Conservation (phyloP, 2,329 filamentous ascomycete genomes). For the Aspergillus luchuensis region DNA sequence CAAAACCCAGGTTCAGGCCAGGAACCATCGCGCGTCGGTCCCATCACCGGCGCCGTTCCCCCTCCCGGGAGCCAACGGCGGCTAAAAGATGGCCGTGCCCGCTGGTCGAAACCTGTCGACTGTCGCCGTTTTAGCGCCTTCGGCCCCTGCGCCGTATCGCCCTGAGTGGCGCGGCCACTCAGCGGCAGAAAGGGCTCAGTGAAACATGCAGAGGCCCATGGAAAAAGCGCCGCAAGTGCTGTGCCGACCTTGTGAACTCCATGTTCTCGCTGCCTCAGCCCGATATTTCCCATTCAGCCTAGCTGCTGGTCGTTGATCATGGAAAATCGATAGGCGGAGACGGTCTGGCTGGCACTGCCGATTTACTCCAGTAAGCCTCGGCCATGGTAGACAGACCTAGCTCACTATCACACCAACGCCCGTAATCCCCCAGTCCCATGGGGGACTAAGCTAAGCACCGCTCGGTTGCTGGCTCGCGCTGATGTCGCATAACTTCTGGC, state of each 20-base stretch:
- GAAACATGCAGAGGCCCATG: conserved; percentile 5
- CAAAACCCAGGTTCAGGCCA: neutral
- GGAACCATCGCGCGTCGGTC: neutral
- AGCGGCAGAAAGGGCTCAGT: conserved; percentile 19
- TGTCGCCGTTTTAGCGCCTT: conserved; percentile 31
- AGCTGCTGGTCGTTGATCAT: conserved; percentile 6
- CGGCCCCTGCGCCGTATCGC: conserved; percentile 23
- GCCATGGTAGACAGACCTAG: conserved; percentile 9
- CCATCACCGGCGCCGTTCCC: conserved; percentile 1
- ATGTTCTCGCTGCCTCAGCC: neutral
- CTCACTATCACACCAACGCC: conserved; percentile 16
- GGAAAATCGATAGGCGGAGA: conserved; percentile 25
- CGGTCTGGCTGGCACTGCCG: conserved; percentile 16
- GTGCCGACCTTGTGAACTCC: conserved; percentile 3
- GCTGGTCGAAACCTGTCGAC: conserved; percentile 18
- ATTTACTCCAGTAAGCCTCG: conserved; percentile 10
- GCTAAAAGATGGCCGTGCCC: conserved; percentile 24
- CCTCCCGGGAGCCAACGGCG: conserved; percentile 29
- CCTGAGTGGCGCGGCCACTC: conserved; percentile 17
- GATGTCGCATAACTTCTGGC: neutral
- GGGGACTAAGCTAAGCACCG: too few relatives aligned
- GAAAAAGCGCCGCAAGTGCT: conserved; percentile 14
- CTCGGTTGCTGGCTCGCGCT: neutral
- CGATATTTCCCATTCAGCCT: conserved; percentile 7
- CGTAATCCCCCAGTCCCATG: neutral